A percentile compares a stretch with the other conserved stretches of the same genome.
phyloP scores from a whole-genome alignment of 2,329 filamentous ascomycete species.

The Phialophora macrospora region DNA sequence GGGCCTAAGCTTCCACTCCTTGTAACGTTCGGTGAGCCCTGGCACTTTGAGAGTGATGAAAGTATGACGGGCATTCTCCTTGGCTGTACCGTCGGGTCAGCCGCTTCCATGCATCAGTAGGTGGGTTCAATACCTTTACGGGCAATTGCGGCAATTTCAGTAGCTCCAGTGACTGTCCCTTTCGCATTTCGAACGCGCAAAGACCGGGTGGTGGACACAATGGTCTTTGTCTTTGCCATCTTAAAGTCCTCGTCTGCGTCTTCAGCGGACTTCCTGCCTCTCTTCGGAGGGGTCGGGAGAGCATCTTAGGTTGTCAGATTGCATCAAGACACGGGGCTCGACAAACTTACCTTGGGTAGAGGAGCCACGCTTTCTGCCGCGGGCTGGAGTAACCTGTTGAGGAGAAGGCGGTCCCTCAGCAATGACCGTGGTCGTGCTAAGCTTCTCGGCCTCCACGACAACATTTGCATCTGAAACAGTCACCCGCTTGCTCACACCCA shows the following conservation, averaged over 20 bases:
- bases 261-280: neutral
- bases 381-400: neutral
- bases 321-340: neutral
- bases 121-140: neutral
- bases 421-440: neutral
- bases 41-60: neutral
- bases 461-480: neutral
- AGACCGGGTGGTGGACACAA: neutral
- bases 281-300: neutral
- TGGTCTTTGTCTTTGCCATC: neutral
- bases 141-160: neutral
- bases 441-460: neutral
- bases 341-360: neutral
- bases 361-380: neutral
- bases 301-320: neutral
- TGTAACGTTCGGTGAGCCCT: neutral
- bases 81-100: neutral
- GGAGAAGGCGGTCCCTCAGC: neutral
- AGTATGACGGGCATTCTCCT: neutral
- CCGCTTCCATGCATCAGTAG: neutral
- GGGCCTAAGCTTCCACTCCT: neutral
- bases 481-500: neutral
- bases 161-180: slow-evolving; percentile 7
- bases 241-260: slow-evolving; percentile 2
- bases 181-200: slow-evolving; percentile 9